phyloP scores from a whole-genome alignment of 2,329 filamentous ascomycete genomes.

The Ophiostoma pallidulum region DNA sequence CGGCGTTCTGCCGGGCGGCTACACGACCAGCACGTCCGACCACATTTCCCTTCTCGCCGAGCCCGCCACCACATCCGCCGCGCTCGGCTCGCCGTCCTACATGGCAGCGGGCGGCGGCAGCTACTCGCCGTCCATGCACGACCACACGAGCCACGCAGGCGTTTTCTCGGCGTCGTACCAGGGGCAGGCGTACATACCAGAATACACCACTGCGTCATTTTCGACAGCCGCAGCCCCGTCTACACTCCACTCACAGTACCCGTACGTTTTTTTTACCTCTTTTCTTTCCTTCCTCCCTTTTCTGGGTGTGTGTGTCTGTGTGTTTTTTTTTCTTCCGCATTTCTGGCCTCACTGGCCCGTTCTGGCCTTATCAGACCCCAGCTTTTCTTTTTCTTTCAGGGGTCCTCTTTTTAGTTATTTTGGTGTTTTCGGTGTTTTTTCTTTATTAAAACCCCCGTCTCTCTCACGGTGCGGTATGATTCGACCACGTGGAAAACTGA shows the following conservation, averaged over 20 bases:
- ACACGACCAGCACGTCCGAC: conserved; percentile 37
- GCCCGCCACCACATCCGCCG: conserved; percentile 31
- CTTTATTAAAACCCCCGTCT: no score
- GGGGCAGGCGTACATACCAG: conserved; percentile 23
- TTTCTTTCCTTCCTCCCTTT: background rate
- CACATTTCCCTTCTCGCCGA: conserved; percentile 44
- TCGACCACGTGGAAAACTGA: background rate
- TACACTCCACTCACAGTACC: conserved; percentile 24
- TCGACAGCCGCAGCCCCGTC: conserved; percentile 22
- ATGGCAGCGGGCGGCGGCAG: conserved; percentile 1
- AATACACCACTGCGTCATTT: conserved; percentile 19
- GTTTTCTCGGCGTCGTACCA: conserved; percentile 28
- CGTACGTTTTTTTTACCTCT: conserved; percentile 19
- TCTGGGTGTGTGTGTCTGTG: background rate
- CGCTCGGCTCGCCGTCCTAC: conserved; percentile 33
- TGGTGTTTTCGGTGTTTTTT: no score
- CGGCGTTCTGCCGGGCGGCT: conserved; percentile 34
- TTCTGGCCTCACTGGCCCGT: no score
- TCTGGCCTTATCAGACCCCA: no score
- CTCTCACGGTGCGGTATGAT: no score
- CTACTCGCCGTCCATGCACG: conserved; percentile 18
- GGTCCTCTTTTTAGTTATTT: no score
- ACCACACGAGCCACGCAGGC: conserved; percentile 21
- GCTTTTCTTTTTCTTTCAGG: no score
- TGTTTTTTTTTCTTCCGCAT: no score